Evolutionary conservation across 2,329 filamentous ascomycete species (phyloP), one percentile per base, ranked within the genome.

Genomic region (Bipolaris zeicola): DNA sequence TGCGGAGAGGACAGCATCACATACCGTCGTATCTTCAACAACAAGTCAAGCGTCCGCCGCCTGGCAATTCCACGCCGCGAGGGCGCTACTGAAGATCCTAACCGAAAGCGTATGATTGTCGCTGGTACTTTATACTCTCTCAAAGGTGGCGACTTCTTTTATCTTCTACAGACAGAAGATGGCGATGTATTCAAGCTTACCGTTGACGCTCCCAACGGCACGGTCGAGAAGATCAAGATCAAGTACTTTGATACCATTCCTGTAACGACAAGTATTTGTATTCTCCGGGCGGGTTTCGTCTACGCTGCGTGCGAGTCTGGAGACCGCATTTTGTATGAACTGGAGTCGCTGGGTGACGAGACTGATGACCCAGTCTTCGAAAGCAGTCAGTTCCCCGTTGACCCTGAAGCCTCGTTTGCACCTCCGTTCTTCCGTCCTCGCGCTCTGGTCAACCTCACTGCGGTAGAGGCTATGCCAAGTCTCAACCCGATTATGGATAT

Each of bases 241-340:
- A 97, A 97, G 75, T 99, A 98, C 76, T 99, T 98, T 68, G 95
- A 99, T 69, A 99, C 95, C 0, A 90, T 97, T 3, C 94, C 96
- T 0, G 83, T 96, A 36, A 92, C 93, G 0, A 88, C 90, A 0
- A 96, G 86, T 71, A 84, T 99, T 42, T 92, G 92, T 74, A 96
- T 99, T 64, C 78, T 99, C 64, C 96, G 96, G 78, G 96, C 92
- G 63, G 96, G 95, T 26, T 99, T 96, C 72, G 83, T 99, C 10
- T 99, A 95, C 70, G 89, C 94, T 50, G 92, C 92, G 6, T 91
- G 91, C 69, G 94, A 99, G 76, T 92, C 90, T 62, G 95, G 96
- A 28, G 95, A 97, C 73, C 91, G 96, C 72, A 87, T 92, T 58
- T 92, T 99, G 66, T 99, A 98, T 76, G 94, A 98, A 73, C 96